Evolutionary conservation across 208 protist genomes (phyloP).

Genomic region (Trypanosoma vivax): DNA sequence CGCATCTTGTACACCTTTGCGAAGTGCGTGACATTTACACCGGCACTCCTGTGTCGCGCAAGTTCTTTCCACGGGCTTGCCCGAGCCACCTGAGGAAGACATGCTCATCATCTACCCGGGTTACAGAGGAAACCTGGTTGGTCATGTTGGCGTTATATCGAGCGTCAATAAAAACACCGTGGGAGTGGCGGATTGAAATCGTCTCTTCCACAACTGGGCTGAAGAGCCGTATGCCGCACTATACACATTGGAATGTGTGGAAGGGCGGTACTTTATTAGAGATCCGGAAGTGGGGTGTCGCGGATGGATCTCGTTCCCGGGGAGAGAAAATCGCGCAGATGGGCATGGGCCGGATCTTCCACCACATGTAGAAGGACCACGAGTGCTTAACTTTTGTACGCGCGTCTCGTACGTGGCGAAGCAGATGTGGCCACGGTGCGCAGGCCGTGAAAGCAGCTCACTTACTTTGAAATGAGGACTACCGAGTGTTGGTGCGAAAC

Average conservation of each 20-base stretch:
- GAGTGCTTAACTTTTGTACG: neutral
- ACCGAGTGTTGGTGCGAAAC: no score
- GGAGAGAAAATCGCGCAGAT: conserved; percentile 8
- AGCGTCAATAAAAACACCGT: conserved; percentile 37
- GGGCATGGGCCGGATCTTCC: neutral
- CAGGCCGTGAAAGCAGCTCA: neutral
- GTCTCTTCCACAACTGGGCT: conserved; percentile 69
- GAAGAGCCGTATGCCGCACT: conserved; percentile 35
- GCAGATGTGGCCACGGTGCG: conserved; percentile 15
- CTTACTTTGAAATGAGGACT: neutral
- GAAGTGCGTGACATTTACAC: conserved; percentile 15
- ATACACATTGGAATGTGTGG: conserved; percentile 36
- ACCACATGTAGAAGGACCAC: conserved; percentile 10
- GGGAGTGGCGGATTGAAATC: conserved; percentile 74
- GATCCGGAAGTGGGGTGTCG: conserved; percentile 57
- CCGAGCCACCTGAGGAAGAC: conserved; percentile 32
- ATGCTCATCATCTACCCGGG: conserved; percentile 79
- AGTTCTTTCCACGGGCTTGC: conserved; percentile 40
- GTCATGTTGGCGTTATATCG: conserved; percentile 80
- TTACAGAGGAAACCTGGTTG: conserved; percentile 45
- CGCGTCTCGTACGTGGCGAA: conserved; percentile 8
- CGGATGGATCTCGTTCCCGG: conserved; percentile 46
- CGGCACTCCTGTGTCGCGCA: conserved; percentile 35
- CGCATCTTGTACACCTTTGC: conserved; percentile 6
- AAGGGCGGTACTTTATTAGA: conserved; percentile 51